Evolutionary conservation across 768 basidiomycete species (phyloP).

Genomic region (Erythrobasidium yunnanense): DNA sequence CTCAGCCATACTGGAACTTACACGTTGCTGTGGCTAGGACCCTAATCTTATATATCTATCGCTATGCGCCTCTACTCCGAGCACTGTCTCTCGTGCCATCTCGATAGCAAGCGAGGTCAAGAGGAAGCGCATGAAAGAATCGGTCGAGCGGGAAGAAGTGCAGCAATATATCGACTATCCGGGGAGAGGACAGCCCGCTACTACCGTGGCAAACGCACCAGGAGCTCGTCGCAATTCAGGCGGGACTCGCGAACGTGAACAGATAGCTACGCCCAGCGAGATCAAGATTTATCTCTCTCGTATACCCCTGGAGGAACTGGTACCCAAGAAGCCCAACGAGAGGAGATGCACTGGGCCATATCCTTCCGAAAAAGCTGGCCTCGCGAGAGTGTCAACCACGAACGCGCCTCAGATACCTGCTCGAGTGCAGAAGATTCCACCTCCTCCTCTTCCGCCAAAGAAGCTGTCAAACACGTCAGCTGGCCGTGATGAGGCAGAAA

Average conservation of each 20-base stretch:
- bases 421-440: neutral
- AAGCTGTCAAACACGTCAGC: neutral
- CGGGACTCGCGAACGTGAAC: too few relatives aligned
- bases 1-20: neutral
- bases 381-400: neutral
- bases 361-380: neutral
- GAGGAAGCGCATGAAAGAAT: neutral
- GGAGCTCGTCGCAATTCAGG: too few relatives aligned
- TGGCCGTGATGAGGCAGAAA: neutral
- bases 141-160: neutral
- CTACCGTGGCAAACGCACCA: too few relatives aligned
- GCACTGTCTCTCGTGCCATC: conserved; percentile 2
- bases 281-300: conserved; percentile 27
- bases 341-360: neutral
- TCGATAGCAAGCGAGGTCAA: conserved; percentile 14
- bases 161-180: conserved; percentile 25
- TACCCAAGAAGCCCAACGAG: neutral
- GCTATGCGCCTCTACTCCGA: neutral
- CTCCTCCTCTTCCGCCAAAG: neutral
- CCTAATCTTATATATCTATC: conserved; percentile 20
- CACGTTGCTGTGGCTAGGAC: neutral
- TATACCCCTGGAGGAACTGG: conserved; percentile 23
- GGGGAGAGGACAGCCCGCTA: too few relatives aligned
- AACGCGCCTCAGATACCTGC: neutral
- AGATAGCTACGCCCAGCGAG: conserved; percentile 1